A percentile compares a stretch with the other conserved stretches of the same genome.
phyloP scores from a whole-genome alignment of 495 filamentous ascomycete species.

The Penicillium canescens region DNA sequence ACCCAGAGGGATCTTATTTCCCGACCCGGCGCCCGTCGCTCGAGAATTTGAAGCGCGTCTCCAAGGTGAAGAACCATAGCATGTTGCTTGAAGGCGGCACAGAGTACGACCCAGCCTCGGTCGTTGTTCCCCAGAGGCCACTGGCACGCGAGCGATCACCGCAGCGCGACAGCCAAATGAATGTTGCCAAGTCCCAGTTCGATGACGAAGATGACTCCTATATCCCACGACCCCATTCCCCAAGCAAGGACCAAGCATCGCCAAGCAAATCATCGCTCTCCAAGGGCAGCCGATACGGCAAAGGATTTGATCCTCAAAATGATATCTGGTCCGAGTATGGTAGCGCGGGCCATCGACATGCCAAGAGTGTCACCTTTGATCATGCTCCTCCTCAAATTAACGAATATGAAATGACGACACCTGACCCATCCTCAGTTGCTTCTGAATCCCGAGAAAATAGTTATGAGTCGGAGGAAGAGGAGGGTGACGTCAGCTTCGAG shows the following conservation, averaged over 20 bases:
- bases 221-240: constrained; percentile 54
- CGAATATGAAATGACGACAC: constrained; percentile 97
- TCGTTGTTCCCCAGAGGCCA: constrained; percentile 75
- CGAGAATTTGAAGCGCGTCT: constrained; percentile 88
- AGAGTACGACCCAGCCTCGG: constrained; percentile 82
- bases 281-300: constrained; percentile 66
- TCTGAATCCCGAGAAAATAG: constrained; percentile 87
- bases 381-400: constrained; percentile 90
- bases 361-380: constrained; percentile 97
- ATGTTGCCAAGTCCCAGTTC: constrained; percentile 42
- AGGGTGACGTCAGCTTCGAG: constrained; percentile 71
- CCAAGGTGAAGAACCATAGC: constrained; percentile 93
- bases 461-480: constrained; percentile 81
- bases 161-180: constrained; percentile 62
- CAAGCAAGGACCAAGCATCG: constrained; percentile 72
- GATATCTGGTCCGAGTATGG: constrained; percentile 66
- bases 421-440: constrained; percentile 85
- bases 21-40: constrained; percentile 81
- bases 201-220: constrained; percentile 32
- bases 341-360: constrained; percentile 68
- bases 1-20: constrained; percentile 61
- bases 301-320: constrained; percentile 68
- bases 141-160: constrained; percentile 62
- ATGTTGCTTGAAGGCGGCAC: constrained; percentile 89
- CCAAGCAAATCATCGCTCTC: constrained; percentile 85